Conservation (phyloP, 2,329 filamentous ascomycete species). For the Fonsecaea pugnacius region DNA sequence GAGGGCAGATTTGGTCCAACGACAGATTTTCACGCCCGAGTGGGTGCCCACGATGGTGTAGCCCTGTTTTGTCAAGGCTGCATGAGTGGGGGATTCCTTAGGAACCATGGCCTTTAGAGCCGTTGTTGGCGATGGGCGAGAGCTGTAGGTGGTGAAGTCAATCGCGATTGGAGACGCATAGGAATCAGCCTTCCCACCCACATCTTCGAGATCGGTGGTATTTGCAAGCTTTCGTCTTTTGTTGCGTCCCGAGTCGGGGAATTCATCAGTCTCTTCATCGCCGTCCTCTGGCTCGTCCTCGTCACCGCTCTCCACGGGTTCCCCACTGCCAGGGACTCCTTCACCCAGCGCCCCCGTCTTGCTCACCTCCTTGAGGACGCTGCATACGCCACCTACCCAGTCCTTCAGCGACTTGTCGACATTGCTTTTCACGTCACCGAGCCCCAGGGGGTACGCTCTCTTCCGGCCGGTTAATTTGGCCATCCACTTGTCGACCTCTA, state of each 20-base stretch:
- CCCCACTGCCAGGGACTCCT: conserved; percentile 78
- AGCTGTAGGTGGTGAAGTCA: conserved; percentile 72
- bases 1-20: conserved; percentile 96
- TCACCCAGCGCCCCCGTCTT: conserved; percentile 61
- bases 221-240: conserved; percentile 52
- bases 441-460: conserved; percentile 83
- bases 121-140: conserved; percentile 41
- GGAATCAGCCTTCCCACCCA: conserved; percentile 49
- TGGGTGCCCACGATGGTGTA: conserved; percentile 95
- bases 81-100: conserved; percentile 83
- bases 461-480: conserved; percentile 87
- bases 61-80: conserved; percentile 90
- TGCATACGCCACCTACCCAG: conserved; percentile 76
- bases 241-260: conserved; percentile 45
- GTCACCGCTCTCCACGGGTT: conserved; percentile 81
- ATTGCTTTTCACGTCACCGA: conserved; percentile 83
- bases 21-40: conserved; percentile 95
- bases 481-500: conserved; percentile 93
- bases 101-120: conserved; percentile 90
- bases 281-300: conserved; percentile 65
- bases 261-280: conserved; percentile 55
- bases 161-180: conserved; percentile 66
- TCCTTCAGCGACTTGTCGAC: conserved; percentile 69
- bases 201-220: conserved; percentile 82
- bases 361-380: conserved; percentile 67